These are phyloP conservation scores for Phytophthora parvispora DNA, from an alignment of 352 stramenopile genomes.

Conservation along the genomic window DNA sequence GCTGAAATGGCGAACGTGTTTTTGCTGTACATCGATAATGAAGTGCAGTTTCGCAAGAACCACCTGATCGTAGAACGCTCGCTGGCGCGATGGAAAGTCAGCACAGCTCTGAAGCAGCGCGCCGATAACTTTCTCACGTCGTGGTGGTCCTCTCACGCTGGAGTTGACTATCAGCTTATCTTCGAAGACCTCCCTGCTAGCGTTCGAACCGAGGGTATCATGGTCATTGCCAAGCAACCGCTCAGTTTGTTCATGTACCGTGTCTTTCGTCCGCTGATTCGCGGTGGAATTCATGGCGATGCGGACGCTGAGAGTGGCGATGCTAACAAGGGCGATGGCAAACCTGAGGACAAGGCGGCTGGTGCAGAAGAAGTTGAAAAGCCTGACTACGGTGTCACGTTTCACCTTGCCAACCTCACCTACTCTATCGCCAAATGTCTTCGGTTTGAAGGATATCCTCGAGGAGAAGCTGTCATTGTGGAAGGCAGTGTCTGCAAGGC, in stretches of 20 bases:
- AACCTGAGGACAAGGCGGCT: background rate
- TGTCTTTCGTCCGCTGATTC: conserved; percentile 53
- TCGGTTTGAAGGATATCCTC: conserved; percentile 73
- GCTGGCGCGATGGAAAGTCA: conserved; percentile 53
- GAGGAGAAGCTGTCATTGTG: conserved; percentile 63
- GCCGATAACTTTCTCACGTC: conserved; percentile 57
- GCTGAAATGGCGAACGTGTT: conserved; percentile 76
- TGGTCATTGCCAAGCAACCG: conserved; percentile 54
- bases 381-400: conserved; percentile 2
- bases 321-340: background rate
- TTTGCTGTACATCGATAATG: conserved; percentile 68
- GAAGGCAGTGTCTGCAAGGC: conserved; percentile 68
- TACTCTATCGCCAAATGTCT: conserved; percentile 57
- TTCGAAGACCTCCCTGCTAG: conserved; percentile 61
- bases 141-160: conserved; percentile 69
- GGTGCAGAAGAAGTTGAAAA: conserved; percentile 1
- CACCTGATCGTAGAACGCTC: conserved; percentile 69
- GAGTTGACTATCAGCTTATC: conserved; percentile 66
- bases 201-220: conserved; percentile 60
- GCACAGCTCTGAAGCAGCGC: conserved; percentile 42
- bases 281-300: background rate
- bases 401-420: conserved; percentile 40
- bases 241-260: conserved; percentile 49
- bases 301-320: background rate
- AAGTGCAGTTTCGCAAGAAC: conserved; percentile 80